Evolutionary conservation across 2,329 filamentous ascomycete species (phyloP).

Genomic region (Nemania sp.): DNA sequence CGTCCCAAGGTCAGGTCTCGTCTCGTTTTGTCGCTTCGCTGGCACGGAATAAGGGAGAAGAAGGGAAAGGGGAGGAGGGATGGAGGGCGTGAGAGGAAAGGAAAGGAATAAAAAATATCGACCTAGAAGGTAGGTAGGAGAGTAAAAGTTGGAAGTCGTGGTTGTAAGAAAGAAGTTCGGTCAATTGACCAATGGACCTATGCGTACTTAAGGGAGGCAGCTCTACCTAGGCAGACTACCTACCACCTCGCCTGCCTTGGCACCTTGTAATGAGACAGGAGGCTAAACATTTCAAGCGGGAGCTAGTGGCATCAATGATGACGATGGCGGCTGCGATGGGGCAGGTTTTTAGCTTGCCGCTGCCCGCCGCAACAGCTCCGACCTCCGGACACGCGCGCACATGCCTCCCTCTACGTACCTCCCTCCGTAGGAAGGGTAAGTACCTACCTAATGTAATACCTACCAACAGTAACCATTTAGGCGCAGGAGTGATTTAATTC

Average conservation of each 20-base stretch:
- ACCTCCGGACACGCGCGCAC: not conserved
- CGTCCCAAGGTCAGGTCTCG: too few relatives aligned
- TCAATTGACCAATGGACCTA: not conserved
- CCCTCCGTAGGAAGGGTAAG: too few relatives aligned
- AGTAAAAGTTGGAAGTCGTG: not conserved
- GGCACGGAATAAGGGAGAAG: too few relatives aligned
- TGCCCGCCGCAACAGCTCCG: not conserved
- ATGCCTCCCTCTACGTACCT: not conserved
- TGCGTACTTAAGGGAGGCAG: too few relatives aligned
- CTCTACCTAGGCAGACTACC: not conserved
- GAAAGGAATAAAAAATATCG: not conserved
- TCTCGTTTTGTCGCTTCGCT: too few relatives aligned
- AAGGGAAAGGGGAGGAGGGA: slow-evolving; percentile 23
- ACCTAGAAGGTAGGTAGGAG: not conserved
- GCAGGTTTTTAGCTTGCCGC: slow-evolving; percentile 15
- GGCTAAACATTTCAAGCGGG: slow-evolving; percentile 12
- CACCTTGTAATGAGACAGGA: not conserved
- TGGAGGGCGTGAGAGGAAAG: not conserved
- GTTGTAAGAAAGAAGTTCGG: not conserved
- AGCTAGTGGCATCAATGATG: slow-evolving; percentile 38
- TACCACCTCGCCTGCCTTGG: too few relatives aligned
- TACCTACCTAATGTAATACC: too few relatives aligned
- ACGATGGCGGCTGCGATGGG: slow-evolving; percentile 40
- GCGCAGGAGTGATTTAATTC: too few relatives aligned
- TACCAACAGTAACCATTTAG: too few relatives aligned